Conservation (phyloP, 805 yeast species). For the Zygosaccharomyces lentus region DNA sequence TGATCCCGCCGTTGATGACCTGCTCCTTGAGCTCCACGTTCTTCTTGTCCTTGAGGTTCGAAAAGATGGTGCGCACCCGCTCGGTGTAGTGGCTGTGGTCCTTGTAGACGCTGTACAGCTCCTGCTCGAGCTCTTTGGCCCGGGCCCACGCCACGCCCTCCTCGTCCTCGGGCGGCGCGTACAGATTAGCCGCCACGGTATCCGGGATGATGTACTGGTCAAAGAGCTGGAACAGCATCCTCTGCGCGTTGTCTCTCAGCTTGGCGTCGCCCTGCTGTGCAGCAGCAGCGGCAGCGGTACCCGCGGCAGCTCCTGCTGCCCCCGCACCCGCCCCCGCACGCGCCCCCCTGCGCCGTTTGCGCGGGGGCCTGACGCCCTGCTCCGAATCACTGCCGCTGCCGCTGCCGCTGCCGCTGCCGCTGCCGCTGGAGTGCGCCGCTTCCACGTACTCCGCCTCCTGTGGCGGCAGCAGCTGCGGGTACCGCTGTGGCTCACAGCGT, state of each 20-base stretch:
- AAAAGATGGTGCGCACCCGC: conserved; percentile 61
- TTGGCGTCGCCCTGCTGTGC: conserved; percentile 33
- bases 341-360: conserved; percentile 6
- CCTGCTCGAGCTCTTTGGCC: conserved; percentile 51
- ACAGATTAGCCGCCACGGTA: conserved; percentile 13
- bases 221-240: conserved; percentile 48
- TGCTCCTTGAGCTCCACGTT: conserved; percentile 54
- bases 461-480: conserved; percentile 26
- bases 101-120: conserved; percentile 40
- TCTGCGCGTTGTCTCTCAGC: conserved; percentile 46
- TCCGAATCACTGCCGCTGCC: conserved; percentile 1
- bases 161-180: conserved; percentile 33
- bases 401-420: no score
- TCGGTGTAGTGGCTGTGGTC: conserved; percentile 48
- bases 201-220: conserved; percentile 36
- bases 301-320: background rate
- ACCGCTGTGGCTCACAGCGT: conserved; percentile 45
- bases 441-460: conserved; percentile 14
- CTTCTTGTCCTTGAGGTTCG: conserved; percentile 54
- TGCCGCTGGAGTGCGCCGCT: background rate
- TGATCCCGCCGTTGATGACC: conserved; percentile 50
- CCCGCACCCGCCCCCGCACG: background rate
- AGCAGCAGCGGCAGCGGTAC: no score
- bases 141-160: conserved; percentile 36
- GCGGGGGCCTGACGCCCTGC: conserved; percentile 5